Conservation (phyloP, 768 basidiomycete genomes). For the Termitomyces sp. region DNA sequence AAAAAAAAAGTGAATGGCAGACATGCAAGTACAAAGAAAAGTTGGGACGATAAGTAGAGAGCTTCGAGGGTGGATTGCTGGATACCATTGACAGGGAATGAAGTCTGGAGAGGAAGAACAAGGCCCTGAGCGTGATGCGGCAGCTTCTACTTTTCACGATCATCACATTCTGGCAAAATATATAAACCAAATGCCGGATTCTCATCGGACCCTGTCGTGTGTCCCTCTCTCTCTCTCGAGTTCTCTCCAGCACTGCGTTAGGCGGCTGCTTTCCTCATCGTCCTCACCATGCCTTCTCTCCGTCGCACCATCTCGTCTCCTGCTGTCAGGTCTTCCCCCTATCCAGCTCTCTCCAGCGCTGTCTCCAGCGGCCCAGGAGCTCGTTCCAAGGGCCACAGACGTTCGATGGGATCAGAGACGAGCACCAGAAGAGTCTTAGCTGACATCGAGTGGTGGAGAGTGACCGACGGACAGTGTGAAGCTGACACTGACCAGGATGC, state of each 20-base stretch:
- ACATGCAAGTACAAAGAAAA: constrained; percentile 3
- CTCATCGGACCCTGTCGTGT: constrained; percentile 29
- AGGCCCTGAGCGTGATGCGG: constrained; percentile 14
- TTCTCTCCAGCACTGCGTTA: constrained; percentile 38
- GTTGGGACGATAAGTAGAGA: constrained; percentile 1
- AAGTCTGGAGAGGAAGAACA: constrained; percentile 16
- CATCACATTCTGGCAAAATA: constrained; percentile 30
- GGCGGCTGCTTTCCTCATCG: constrained; percentile 37
- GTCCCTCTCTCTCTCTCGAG: constrained; percentile 24
- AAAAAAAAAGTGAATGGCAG: constrained; percentile 3
- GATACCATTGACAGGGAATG: constrained; percentile 14
- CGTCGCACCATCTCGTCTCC: constrained; percentile 74
- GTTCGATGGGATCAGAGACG: constrained; percentile 66
- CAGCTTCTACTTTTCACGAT: constrained; percentile 17
- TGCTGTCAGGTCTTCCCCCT: constrained; percentile 65
- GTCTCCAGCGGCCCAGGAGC: constrained; percentile 19
- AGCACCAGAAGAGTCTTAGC: constrained; percentile 66
- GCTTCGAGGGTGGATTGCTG: constrained; percentile 18
- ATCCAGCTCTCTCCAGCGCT: constrained; percentile 40
- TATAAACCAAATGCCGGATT: constrained; percentile 34
- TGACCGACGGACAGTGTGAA: constrained; percentile 65
- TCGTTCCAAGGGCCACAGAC: constrained; percentile 45
- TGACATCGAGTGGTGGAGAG: constrained; percentile 87
- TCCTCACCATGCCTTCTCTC: constrained; percentile 60
- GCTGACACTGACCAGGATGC: constrained; percentile 35